Evolutionary conservation across 73 alveolate species (phyloP).

Genomic region (Paramecium biaurelia): DNA sequence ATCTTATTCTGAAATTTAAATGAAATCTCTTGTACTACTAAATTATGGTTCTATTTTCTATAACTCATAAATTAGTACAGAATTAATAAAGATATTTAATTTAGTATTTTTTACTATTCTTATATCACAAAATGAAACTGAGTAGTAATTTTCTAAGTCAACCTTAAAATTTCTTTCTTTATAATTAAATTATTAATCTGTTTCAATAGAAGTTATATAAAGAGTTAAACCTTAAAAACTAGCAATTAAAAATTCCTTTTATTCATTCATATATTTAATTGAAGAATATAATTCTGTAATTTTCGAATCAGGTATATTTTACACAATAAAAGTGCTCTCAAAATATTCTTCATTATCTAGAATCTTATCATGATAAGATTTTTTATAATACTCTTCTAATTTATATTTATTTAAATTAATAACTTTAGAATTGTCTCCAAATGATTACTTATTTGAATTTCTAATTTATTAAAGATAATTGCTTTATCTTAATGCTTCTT

Average conservation of each 20-base stretch:
- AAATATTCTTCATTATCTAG: neutral
- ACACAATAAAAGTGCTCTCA: neutral
- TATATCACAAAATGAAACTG: neutral
- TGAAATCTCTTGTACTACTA: neutral
- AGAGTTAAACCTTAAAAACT: neutral
- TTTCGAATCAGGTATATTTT: neutral
- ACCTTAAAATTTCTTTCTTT: neutral
- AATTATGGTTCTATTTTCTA: neutral
- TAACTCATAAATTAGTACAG: neutral
- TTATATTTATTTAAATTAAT: neutral
- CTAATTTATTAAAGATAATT: neutral
- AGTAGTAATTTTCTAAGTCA: neutral
- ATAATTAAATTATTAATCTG: neutral
- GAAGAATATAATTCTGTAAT: neutral
- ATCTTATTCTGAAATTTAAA: neutral
- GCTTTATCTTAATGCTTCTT: neutral
- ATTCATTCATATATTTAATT: neutral
- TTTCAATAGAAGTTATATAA: neutral
- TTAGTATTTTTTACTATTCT: neutral
- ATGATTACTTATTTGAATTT: neutral
- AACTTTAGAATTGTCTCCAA: neutral
- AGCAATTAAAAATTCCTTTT: neutral
- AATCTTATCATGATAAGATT: neutral
- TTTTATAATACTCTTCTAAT: neutral
- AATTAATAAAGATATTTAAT: neutral